Evolutionary conservation across 768 basidiomycete genomes (phyloP).

Genomic region (Podaxis mareebaensis): DNA sequence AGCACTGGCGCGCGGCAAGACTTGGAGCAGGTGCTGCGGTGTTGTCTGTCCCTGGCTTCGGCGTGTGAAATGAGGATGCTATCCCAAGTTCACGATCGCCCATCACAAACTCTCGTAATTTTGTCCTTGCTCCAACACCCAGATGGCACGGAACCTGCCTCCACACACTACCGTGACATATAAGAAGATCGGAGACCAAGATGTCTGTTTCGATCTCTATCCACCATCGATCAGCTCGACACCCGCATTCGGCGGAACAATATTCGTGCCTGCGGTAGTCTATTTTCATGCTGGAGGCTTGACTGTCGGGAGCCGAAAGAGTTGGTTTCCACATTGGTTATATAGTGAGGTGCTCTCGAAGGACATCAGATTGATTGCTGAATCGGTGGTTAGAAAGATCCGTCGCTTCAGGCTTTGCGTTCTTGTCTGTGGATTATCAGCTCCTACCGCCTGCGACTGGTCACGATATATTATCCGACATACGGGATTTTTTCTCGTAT

Average conservation of each 20-base stretch:
- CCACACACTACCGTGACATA: constrained; percentile 21
- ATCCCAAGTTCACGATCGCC: too few species aligned
- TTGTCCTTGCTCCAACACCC: background rate
- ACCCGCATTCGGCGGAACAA: background rate
- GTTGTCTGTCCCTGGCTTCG: too few species aligned
- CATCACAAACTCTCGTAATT: too few species aligned
- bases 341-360: constrained; percentile 37
- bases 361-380: background rate
- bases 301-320: constrained; percentile 54
- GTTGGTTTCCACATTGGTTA: constrained; percentile 72
- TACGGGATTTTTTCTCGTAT: constrained; percentile 56
- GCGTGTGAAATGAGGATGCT: too few species aligned
- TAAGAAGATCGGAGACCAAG: constrained; percentile 17
- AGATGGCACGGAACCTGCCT: constrained; percentile 1
- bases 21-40: too few species aligned
- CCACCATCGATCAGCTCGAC: constrained; percentile 16
- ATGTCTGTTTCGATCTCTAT: constrained; percentile 24
- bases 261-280: constrained; percentile 35
- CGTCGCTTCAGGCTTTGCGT: constrained; percentile 47
- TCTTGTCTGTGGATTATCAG: constrained; percentile 65
- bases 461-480: constrained; percentile 58
- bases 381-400: constrained; percentile 40
- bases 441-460: constrained; percentile 56
- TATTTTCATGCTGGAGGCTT: constrained; percentile 61
- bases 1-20: too few species aligned